Base-by-base conservation (phyloP, 2,329 filamentous ascomycete genomes). In the Boeremia exigua region DNA sequence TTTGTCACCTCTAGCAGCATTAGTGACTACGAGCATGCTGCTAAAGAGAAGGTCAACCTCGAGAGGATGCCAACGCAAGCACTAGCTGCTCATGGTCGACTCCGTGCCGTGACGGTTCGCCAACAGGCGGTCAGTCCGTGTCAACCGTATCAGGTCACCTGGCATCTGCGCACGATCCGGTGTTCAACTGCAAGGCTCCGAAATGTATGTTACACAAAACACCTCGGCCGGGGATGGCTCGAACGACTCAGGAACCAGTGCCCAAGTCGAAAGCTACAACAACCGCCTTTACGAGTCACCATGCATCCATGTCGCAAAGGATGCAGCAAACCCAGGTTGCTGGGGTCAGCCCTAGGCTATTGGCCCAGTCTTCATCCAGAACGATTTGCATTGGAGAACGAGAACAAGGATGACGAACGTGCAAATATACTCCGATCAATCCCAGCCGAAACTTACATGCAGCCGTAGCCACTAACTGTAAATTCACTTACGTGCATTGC, bases 41-140 rank as follows among this genome's bases (percentile, higher is more conserved):
- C 52, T 40, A 48, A 40, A 34, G 40, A 33, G 23, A 27, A 48
- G 29, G 25, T 38, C 32, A 17, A 38, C 37, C 29, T 47, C 25
- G 14, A 40, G 14, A 40, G 37, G 30, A 51, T 47, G 40, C 37
- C 53, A 51, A 47, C 42, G 42, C 53, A 51, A 56, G 36, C 42
- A 47, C 53, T 56, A 56, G 37, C 53, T 56, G 32, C 27, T 56
- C 47, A 43, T 42, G 53, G 53, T 51, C 30, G 48, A 42, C 42
- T 48, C 53, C 47, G 53, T 51, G 47, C 42, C 43, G 43, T 27
- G 45, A n/a, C 32, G 36, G 48, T 47, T 47, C 43, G 37, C 53
- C 38, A 48, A 56, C 17, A 25, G 48, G 48, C 48, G 53, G 53
- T 51, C 48, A 48, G 53, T 47, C 42, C 36, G 42, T 30, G 23